Conservation (phyloP, 805 yeast species). For the Cyberlindnera lachancei region DNA sequence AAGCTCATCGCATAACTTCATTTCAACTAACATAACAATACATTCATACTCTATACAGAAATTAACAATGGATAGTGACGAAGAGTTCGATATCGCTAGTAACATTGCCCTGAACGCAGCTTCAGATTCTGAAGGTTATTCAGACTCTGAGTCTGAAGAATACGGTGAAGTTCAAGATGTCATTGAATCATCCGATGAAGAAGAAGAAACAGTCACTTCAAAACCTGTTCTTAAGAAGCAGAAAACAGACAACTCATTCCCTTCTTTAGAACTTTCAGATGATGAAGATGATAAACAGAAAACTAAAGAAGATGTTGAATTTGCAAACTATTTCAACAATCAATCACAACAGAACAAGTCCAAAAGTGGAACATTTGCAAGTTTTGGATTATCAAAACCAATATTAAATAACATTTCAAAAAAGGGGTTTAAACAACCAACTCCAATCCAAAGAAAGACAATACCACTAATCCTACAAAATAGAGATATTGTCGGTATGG, state of each 20-base stretch:
- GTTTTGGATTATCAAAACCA: constrained; percentile 78
- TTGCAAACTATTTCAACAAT: constrained; percentile 36
- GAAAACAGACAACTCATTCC: constrained; percentile 30
- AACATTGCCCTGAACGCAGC: constrained; percentile 43
- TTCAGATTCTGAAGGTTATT: constrained; percentile 29
- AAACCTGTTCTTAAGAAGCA: constrained; percentile 22
- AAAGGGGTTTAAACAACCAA: constrained; percentile 91
- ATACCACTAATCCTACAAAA: constrained; percentile 83
- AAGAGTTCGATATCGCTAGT: constrained; percentile 55
- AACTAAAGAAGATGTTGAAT: constrained; percentile 37
- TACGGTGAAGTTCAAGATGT: constrained; percentile 43
- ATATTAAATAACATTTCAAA: constrained; percentile 62
- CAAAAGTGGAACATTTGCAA: constrained; percentile 77
- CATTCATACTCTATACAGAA: background rate
- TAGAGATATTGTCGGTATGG: constrained; percentile 98
- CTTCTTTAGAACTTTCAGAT: constrained; percentile 46
- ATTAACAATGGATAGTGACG: constrained; percentile 20
- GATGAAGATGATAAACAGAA: constrained; percentile 31
- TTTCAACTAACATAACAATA: constrained; percentile 12
- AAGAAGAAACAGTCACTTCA: too few relatives aligned
- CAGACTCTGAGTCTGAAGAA: constrained; percentile 20
- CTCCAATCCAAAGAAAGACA: constrained; percentile 96
- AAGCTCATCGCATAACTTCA: constrained; percentile 1
- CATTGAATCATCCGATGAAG: constrained; percentile 43
- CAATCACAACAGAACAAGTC: constrained; percentile 46